A percentile compares a stretch with the other conserved stretches of the same genome.
phyloP scores from a whole-genome alignment of 192 early-diverging fungal genomes.

The Dispira parvispora region DNA sequence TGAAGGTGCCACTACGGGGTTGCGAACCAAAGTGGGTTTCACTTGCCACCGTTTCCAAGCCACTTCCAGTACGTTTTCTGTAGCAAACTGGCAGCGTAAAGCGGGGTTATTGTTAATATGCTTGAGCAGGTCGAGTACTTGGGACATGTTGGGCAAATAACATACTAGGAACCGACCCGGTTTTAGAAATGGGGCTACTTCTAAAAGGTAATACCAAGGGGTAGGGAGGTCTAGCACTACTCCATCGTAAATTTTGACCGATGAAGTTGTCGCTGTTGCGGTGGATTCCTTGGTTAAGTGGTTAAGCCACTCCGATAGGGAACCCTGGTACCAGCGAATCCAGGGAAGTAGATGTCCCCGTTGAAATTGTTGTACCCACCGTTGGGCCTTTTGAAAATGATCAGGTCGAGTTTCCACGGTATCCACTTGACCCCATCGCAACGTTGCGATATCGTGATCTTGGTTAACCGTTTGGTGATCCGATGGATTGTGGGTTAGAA shows the following conservation, averaged over 20 bases:
- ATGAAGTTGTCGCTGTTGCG: not conserved
- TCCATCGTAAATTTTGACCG: slow-evolving; percentile 21
- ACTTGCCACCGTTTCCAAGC: slow-evolving; percentile 37
- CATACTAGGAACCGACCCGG: slow-evolving; percentile 33
- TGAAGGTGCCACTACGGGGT: slow-evolving; percentile 11
- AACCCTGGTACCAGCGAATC: slow-evolving; percentile 8
- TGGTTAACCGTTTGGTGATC: too few relatives aligned
- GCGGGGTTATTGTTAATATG: slow-evolving; percentile 14
- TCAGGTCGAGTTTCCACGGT: slow-evolving; percentile 11
- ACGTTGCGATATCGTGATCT: too few relatives aligned
- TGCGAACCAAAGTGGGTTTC: slow-evolving; percentile 26
- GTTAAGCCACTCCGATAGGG: slow-evolving; percentile 9
- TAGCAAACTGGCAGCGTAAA: slow-evolving; percentile 12
- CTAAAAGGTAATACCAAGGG: slow-evolving; percentile 17
- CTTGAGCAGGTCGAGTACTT: slow-evolving; percentile 28
- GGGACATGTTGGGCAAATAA: slow-evolving; percentile 39
- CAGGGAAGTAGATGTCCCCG: slow-evolving; percentile 12
- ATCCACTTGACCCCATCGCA: not conserved
- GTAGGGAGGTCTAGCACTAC: slow-evolving; percentile 33
- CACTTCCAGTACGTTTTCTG: slow-evolving; percentile 27
- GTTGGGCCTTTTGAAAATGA: slow-evolving; percentile 1
- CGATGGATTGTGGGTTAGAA: too few relatives aligned
- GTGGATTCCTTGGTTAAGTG: not conserved
- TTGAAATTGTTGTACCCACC: slow-evolving; percentile 8
- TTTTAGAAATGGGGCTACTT: slow-evolving; percentile 22